Percentiles rank a stretch among this genome's conserved stretches.
Evolutionary conservation across 1,284 basidiomycete species (phyloP).

Genomic region (Trametes polyzona): DNA sequence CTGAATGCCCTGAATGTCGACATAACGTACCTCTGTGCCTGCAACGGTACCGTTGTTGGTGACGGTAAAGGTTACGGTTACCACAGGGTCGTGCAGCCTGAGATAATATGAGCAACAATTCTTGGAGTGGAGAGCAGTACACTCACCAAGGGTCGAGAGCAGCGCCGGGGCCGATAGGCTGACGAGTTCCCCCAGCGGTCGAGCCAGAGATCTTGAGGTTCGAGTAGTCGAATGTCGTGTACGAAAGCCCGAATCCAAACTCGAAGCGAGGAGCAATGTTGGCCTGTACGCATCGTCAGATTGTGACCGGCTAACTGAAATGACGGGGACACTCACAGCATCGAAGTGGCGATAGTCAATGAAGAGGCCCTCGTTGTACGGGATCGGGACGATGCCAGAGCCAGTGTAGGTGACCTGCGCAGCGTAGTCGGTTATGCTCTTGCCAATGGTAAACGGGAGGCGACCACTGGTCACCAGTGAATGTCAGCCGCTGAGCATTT

Average conservation of each 20-base stretch:
- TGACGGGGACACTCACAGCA: conserved; percentile 43
- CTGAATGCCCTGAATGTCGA: not conserved
- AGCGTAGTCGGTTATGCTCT: conserved; percentile 50
- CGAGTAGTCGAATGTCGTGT: conserved; percentile 53
- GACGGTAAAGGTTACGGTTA: conserved; percentile 37
- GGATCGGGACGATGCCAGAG: conserved; percentile 32
- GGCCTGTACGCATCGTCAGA: conserved; percentile 13
- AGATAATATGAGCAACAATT: not conserved
- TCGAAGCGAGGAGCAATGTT: conserved; percentile 40
- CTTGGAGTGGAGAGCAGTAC: no score
- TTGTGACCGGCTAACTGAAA: not conserved
- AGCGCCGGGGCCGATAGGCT: conserved; percentile 33
- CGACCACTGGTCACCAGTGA: conserved; percentile 41
- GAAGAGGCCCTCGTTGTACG: conserved; percentile 49
- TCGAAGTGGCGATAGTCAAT: conserved; percentile 84
- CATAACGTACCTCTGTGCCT: conserved; percentile 36
- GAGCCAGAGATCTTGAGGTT: conserved; percentile 34
- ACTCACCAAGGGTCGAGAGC: conserved; percentile 36
- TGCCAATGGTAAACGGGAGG: conserved; percentile 49
- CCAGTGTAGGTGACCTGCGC: conserved; percentile 36
- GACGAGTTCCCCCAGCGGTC: conserved; percentile 34
- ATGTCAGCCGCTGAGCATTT: conserved; percentile 10
- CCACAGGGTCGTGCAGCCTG: conserved; percentile 37
- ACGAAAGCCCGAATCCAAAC: conserved; percentile 67
- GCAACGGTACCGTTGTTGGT: conserved; percentile 39